These are phyloP conservation scores for Geranomyces michiganensis DNA, from an alignment of 192 early-diverging fungal species.

Conservation along the genomic window DNA sequence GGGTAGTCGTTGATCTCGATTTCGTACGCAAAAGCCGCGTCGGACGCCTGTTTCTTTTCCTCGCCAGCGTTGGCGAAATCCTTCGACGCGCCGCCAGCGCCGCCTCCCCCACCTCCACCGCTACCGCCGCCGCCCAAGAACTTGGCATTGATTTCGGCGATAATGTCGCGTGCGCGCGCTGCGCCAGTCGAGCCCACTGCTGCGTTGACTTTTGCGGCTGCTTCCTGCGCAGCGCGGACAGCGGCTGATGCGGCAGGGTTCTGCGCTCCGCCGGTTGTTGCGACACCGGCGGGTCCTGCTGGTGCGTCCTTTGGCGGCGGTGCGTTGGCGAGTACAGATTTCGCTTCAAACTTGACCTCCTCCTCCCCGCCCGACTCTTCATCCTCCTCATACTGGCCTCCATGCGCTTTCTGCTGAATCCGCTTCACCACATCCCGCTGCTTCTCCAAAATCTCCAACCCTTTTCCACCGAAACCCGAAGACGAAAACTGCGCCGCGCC, in stretches of 20 bases:
- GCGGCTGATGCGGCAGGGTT: conserved; percentile 43
- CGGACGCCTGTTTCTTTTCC: conserved; percentile 40
- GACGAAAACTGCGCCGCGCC: conserved; percentile 71
- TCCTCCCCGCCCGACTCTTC: conserved; percentile 70
- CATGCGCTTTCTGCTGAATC: conserved; percentile 85
- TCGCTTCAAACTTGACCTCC: conserved; percentile 36
- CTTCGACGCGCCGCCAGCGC: conserved; percentile 21
- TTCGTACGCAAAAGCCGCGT: conserved; percentile 70
- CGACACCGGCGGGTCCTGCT: not conserved
- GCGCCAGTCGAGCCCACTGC: conserved; percentile 53
- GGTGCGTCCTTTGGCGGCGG: conserved; percentile 7
- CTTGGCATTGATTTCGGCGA: conserved; percentile 60
- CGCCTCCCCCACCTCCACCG: conserved; percentile 13
- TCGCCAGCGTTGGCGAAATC: conserved; percentile 19
- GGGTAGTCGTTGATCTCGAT: conserved; percentile 99
- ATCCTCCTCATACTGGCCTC: conserved; percentile 63
- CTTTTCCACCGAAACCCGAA: conserved; percentile 95
- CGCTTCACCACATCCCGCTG: conserved; percentile 88
- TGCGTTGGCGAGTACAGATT: conserved; percentile 19
- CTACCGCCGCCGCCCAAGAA: conserved; percentile 41
- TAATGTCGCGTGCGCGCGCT: conserved; percentile 58
- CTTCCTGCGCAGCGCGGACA: conserved; percentile 60
- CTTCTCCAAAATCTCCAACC: conserved; percentile 90
- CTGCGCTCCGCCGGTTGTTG: conserved; percentile 19
- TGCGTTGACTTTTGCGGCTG: conserved; percentile 60